Evolutionary conservation across 2,329 filamentous ascomycete species (phyloP), one percentile per base, ranked within the genome.

Genomic region (Colletotrichum gigasporum): DNA sequence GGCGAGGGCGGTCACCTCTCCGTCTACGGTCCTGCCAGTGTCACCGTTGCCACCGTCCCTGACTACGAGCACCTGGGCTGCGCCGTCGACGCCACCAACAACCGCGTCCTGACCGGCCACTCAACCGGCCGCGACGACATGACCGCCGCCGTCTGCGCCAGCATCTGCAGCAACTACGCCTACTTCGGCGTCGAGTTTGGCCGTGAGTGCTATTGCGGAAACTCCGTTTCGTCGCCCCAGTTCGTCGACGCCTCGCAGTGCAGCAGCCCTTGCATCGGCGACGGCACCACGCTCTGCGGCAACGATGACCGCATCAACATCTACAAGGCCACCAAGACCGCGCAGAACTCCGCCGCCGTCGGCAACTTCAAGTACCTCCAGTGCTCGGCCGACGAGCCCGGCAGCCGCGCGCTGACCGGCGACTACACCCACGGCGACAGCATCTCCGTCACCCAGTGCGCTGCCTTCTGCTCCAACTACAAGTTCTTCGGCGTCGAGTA

Each of bases 121-220:
- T 65, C 75, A 28, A 78, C 79, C 45, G 77, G 80, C 22, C 73
- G 80, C 57, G 69, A 83, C 32, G 80, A 80, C n/a, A 76, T 83
- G 70, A 79, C 74, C 67, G 80, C 76, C 71, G 78, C 76, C 50
- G 79, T 78, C 20, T 87, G 85, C 69, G 76, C 85, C 50, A 71
- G 75, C 5, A 81, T 83, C 71, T 88, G 86, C 72, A 73, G 79
- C 7, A 67, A 18, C 30, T 30, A 14, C 28, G 26, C 68, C 32
- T 48, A 52, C 41, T 54, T 55, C 51, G 67, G 67, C 12, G 45
- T 63, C 12, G 66, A 69, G 62, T 68, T 67, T 28, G 64, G 61
- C 39, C 14, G 41, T 3, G 69, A 70, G 41, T 70, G 69, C 54
- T 70, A 67, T 57, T 70, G 69, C 32, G 65, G 63, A 37, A 65